Conservation (phyloP, 208 protist species). For the Balamuthia mandrillaris region DNA sequence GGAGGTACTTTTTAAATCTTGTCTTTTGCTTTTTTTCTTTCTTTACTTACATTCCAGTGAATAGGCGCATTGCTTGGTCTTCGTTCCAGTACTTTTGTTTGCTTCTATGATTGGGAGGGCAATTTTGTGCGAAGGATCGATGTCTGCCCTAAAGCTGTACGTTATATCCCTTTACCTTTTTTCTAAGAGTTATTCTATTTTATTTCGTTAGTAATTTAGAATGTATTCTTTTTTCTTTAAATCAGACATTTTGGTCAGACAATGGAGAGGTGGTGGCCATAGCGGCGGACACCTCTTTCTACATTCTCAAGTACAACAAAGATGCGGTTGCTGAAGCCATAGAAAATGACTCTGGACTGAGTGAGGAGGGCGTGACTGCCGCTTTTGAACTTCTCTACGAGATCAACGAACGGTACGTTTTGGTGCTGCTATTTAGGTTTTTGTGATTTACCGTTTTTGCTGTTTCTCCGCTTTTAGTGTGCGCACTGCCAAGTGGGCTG, state of each 20-base stretch:
- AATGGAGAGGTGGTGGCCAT: conserved; percentile 84
- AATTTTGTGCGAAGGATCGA: conserved; percentile 91
- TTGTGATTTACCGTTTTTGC: no score
- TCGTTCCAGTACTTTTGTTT: conserved; percentile 72
- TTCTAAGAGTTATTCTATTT: no score
- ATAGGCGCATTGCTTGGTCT: conserved; percentile 88
- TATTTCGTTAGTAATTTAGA: no score
- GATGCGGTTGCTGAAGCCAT: conserved; percentile 77
- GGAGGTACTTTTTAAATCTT: no score
- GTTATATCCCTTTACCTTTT: no score
- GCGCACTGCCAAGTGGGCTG: conserved; percentile 88
- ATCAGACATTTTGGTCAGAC: conserved; percentile 83
- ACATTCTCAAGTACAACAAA: conserved; percentile 89
- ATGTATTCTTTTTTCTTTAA: no score
- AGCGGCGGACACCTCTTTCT: conserved; percentile 83
- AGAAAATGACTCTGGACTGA: conserved; percentile 63
- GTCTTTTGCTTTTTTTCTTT: no score
- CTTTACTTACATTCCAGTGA: no score
- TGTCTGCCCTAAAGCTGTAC: conserved; percentile 79
- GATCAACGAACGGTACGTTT: conserved; percentile 82
- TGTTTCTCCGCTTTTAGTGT: no score
- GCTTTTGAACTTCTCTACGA: conserved; percentile 92
- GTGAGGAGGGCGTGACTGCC: conserved; percentile 90
- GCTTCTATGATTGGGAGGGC: conserved; percentile 96
- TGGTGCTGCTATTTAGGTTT: no score